These are phyloP conservation scores for Bruguiera hainesii DNA, from an alignment of 441 rosid species.

Conservation along the genomic window DNA sequence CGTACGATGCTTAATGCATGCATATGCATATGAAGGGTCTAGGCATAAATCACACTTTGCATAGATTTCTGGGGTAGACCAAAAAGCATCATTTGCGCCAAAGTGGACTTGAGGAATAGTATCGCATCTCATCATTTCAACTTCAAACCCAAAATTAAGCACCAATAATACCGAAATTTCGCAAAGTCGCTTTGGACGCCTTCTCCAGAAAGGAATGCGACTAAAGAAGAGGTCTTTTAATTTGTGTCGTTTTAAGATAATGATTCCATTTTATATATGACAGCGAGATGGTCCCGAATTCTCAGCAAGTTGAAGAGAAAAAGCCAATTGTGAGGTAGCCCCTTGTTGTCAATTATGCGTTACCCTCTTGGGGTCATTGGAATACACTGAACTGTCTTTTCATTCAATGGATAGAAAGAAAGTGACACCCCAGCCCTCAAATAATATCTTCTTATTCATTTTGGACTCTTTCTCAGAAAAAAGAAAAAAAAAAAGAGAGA, in stretches of 20 bases:
- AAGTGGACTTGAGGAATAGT: slow-evolving; percentile 4
- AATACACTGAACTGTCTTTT: slow-evolving; percentile 37
- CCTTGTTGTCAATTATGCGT: slow-evolving; percentile 33
- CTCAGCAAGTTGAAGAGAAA: slow-evolving; percentile 23
- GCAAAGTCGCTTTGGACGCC: slow-evolving; percentile 39
- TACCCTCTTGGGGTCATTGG: slow-evolving; percentile 23
- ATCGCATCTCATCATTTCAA: slow-evolving; percentile 22
- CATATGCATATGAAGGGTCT: neutral
- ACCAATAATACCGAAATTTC: slow-evolving; percentile 22
- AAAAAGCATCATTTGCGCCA: slow-evolving; percentile 17
- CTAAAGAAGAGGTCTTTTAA: slow-evolving; percentile 25
- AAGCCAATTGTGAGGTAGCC: slow-evolving; percentile 34
- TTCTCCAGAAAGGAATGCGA: slow-evolving; percentile 34
- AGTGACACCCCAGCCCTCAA: slow-evolving; percentile 25
- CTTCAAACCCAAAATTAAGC: slow-evolving; percentile 22
- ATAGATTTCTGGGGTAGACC: slow-evolving; percentile 3
- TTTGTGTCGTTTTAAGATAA: slow-evolving; percentile 48
- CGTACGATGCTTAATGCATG: neutral
- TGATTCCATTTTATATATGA: slow-evolving; percentile 33
- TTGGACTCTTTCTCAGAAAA: neutral
- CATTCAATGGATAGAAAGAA: slow-evolving; percentile 23
- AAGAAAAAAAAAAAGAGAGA: neutral
- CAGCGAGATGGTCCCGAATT: slow-evolving; percentile 27
- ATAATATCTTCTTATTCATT: slow-evolving; percentile 11
- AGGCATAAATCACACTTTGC: neutral